A percentile compares a stretch with the other conserved stretches of the same genome.
Conservation (phyloP, 2,329 filamentous ascomycete species). For the Lachnellula hyalina region DNA sequence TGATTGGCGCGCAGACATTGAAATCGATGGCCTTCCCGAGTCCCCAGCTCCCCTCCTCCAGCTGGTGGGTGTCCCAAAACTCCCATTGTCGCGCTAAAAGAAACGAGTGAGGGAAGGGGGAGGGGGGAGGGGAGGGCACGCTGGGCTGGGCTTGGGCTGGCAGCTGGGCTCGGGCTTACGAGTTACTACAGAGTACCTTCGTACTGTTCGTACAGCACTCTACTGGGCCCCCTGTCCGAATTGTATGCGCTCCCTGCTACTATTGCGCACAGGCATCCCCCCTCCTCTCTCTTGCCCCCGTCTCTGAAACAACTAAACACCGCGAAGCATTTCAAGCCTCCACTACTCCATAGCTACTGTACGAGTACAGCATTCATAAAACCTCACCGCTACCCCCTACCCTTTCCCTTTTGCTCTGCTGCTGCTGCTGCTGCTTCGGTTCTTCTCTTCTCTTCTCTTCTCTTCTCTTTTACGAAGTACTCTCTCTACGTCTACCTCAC, state of each 20-base stretch:
- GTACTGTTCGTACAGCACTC: background rate
- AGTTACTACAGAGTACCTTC: background rate
- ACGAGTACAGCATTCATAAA: conserved; percentile 16
- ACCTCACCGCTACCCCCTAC: conserved; percentile 22
- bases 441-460: conserved; percentile 28
- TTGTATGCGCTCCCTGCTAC: background rate
- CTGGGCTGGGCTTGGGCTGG: background rate
- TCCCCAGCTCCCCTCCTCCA: background rate
- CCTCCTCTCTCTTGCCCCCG: conserved; percentile 13
- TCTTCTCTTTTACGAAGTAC: conserved; percentile 24
- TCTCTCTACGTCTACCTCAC: conserved; percentile 11
- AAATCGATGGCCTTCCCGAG: background rate
- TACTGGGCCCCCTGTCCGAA: background rate
- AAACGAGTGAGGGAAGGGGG: background rate
- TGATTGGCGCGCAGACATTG: background rate
- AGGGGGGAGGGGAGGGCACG: background rate
- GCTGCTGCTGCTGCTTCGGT: conserved; percentile 3
- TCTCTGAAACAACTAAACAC: conserved; percentile 23
- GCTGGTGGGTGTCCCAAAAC: background rate
- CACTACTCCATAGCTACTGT: background rate
- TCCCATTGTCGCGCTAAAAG: conserved; percentile 11
- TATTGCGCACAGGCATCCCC: background rate
- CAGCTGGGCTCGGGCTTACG: background rate
- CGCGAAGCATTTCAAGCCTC: conserved; percentile 7
- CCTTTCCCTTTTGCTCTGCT: conserved; percentile 3